Percentiles rank a stretch among this genome's conserved stretches.
Evolutionary conservation across 306 rosid genomes (phyloP).

Genomic region (Malus orientalis): DNA sequence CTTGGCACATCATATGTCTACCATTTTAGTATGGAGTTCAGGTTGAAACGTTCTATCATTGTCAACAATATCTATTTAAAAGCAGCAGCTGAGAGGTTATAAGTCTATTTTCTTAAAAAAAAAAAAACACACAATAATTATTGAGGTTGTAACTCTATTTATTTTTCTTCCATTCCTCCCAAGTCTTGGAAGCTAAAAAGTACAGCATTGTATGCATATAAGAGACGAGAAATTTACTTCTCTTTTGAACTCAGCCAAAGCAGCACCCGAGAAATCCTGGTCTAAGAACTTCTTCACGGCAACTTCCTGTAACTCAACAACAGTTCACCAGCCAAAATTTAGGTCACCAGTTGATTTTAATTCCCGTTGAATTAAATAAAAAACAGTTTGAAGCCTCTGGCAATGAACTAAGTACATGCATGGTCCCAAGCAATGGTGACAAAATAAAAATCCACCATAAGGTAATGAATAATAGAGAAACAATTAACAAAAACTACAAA

Average conservation of each 20-base stretch:
- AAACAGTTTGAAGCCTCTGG: background rate
- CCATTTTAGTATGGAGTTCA: background rate
- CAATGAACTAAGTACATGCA: background rate
- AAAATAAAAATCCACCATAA: background rate
- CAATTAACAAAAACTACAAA: background rate
- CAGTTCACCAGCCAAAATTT: conserved; percentile 23
- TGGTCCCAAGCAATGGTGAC: background rate
- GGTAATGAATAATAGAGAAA: background rate
- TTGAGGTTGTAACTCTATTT: background rate
- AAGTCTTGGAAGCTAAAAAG: conserved; percentile 5
- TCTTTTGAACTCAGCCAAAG: conserved; percentile 97
- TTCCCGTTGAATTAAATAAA: background rate
- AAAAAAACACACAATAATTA: background rate
- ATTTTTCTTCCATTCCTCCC: background rate
- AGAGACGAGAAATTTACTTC: conserved; percentile 54
- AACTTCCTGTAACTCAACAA: conserved; percentile 73
- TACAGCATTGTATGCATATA: background rate
- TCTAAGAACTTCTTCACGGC: conserved; percentile 98
- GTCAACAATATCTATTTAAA: background rate
- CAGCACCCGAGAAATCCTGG: conserved; percentile 98
- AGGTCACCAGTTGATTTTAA: background rate
- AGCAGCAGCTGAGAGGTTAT: background rate
- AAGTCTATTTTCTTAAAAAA: too few relatives aligned
- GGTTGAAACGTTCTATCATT: background rate
- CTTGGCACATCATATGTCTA: background rate